Evolutionary conservation across 306 rosid genomes (phyloP).

Genomic region (Acacia confusa): DNA sequence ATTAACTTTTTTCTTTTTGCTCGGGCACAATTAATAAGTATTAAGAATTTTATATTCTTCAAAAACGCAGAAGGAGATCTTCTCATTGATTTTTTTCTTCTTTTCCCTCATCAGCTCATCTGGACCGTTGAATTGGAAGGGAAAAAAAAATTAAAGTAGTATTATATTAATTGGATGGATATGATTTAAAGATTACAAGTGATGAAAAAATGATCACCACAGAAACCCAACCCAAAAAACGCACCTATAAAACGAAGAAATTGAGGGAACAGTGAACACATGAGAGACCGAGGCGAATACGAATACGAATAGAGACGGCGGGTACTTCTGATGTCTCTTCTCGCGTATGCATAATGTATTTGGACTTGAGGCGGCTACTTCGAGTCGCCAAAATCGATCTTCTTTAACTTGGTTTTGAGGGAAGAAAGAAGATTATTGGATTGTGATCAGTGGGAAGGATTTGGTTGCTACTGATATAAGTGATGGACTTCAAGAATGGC

Average conservation of each 20-base stretch:
- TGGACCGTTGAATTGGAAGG: too few relatives aligned
- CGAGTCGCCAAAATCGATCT: conserved; percentile 33
- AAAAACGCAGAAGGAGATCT: too few relatives aligned
- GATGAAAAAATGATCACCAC: too few relatives aligned
- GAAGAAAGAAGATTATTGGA: not conserved
- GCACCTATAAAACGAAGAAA: not conserved
- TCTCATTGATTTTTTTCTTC: too few relatives aligned
- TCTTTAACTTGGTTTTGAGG: conserved; percentile 48
- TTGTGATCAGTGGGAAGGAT: conserved; percentile 35
- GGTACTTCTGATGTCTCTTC: conserved; percentile 33
- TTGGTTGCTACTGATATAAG: conserved; percentile 27
- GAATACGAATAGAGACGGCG: conserved; percentile 31
- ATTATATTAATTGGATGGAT: too few relatives aligned
- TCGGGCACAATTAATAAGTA: not conserved
- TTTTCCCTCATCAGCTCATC: too few relatives aligned
- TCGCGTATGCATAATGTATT: conserved; percentile 24
- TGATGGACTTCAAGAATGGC: conserved; percentile 61
- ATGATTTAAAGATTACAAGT: too few relatives aligned
- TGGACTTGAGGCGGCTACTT: conserved; percentile 26
- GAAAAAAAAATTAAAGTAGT: too few relatives aligned
- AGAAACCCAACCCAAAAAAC: too few relatives aligned
- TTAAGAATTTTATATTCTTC: not conserved
- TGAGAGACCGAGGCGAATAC: too few relatives aligned
- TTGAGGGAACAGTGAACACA: not conserved
- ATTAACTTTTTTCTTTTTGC: too few relatives aligned